These are phyloP conservation scores for Aquilaria sinensis DNA, from an alignment of 345 rosid genomes.

Conservation along the genomic window DNA sequence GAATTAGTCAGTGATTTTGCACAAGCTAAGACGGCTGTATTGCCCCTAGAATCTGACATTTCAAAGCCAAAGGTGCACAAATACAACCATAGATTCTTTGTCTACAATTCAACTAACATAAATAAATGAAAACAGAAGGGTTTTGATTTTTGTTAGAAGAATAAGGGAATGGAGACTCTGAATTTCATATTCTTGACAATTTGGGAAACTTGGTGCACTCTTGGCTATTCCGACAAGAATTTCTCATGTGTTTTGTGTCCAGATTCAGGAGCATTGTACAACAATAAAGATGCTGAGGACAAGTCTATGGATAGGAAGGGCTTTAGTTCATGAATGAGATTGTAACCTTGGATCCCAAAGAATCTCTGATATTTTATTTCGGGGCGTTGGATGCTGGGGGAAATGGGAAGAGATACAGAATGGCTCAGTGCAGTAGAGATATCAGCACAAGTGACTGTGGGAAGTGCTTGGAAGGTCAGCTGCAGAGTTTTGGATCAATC, in stretches of 20 bases:
- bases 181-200: too few relatives aligned
- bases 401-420: conserved; percentile 37
- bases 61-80: too few relatives aligned
- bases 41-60: too few relatives aligned
- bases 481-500: conserved; percentile 24
- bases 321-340: conserved; percentile 26
- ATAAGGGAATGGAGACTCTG: too few relatives aligned
- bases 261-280: conserved; percentile 20
- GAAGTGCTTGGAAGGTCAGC: conserved; percentile 25
- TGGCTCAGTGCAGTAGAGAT: conserved; percentile 41
- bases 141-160: too few relatives aligned
- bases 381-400: conserved; percentile 21
- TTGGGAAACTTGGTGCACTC: conserved; percentile 24
- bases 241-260: conserved; percentile 28
- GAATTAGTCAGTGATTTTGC: too few relatives aligned
- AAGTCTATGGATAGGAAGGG: conserved; percentile 22
- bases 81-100: too few relatives aligned
- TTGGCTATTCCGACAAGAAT: conserved; percentile 25
- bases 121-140: too few relatives aligned
- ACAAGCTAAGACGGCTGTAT: too few relatives aligned
- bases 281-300: conserved; percentile 26
- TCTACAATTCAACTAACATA: too few relatives aligned
- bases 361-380: conserved; percentile 23
- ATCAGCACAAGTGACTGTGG: conserved; percentile 25
- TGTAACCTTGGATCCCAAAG: conserved; percentile 19